phyloP scores from a whole-genome alignment of 2,329 filamentous ascomycete genomes.

The Trichoderma sp. region DNA sequence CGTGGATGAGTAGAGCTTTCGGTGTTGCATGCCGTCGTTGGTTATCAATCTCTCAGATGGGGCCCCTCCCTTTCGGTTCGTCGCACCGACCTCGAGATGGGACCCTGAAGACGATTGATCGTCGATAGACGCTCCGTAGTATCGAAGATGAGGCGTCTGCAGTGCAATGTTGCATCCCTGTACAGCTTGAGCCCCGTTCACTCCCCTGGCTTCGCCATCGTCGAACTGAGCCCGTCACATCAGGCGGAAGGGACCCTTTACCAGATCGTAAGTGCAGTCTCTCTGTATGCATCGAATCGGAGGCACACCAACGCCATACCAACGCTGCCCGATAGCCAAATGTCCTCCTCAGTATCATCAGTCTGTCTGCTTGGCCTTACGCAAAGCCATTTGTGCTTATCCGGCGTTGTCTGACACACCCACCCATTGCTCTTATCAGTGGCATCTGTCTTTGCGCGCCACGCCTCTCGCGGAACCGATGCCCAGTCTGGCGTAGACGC shows the following conservation, averaged over 20 bases:
- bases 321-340: neutral
- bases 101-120: neutral
- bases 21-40: neutral
- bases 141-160: constrained; percentile 14
- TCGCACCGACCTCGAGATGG: neutral
- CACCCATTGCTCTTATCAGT: constrained; percentile 17
- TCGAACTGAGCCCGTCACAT: neutral
- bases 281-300: neutral
- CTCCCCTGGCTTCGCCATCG: neutral
- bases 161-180: constrained; percentile 17
- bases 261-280: neutral
- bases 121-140: neutral
- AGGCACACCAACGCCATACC: neutral
- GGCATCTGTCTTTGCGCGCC: constrained; percentile 9
- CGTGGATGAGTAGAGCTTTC: neutral
- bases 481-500: constrained; percentile 24
- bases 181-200: neutral
- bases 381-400: constrained; percentile 29
- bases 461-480: constrained; percentile 19
- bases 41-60: neutral
- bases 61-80: neutral
- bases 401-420: constrained; percentile 26
- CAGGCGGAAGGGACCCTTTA: neutral
- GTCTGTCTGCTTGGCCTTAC: constrained; percentile 19
- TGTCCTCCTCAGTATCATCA: neutral